These are phyloP conservation scores for Santalum album DNA, from an alignment of 164 flowering plant species.

Conservation along the genomic window DNA sequence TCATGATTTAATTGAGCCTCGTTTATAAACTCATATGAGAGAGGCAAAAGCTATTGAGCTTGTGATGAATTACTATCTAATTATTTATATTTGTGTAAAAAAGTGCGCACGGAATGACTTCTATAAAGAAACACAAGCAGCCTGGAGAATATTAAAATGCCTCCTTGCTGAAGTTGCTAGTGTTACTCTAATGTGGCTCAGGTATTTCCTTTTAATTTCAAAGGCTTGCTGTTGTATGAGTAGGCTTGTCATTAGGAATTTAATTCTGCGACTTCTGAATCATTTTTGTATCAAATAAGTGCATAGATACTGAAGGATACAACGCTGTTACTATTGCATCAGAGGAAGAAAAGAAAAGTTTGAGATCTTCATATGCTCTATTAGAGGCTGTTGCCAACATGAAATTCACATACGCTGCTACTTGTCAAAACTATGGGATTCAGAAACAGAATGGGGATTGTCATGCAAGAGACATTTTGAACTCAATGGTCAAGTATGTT, in stretches of 20 bases:
- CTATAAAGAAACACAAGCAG: not conserved
- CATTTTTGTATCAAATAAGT: constrained; percentile 8
- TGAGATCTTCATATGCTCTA: constrained; percentile 72
- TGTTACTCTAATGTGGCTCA: too few species aligned
- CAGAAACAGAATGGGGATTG: constrained; percentile 94
- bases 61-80: not conserved
- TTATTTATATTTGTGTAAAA: not conserved
- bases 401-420: constrained; percentile 93
- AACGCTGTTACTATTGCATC: constrained; percentile 58
- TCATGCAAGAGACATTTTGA: constrained; percentile 87
- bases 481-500: constrained; percentile 56
- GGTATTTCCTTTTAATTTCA: not conserved
- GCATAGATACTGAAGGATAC: constrained; percentile 86
- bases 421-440: constrained; percentile 94
- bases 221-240: not conserved
- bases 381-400: constrained; percentile 91
- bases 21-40: too few species aligned
- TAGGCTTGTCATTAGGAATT: not conserved
- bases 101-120: not conserved
- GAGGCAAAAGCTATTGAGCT: too few species aligned
- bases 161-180: too few species aligned
- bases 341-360: constrained; percentile 80
- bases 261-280: constrained; percentile 4
- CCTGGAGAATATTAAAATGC: too few species aligned
- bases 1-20: too few species aligned